These are phyloP conservation scores for Saxispiralis lemnorum DNA, from an alignment of 495 filamentous ascomycete species.

Conservation along the genomic window DNA sequence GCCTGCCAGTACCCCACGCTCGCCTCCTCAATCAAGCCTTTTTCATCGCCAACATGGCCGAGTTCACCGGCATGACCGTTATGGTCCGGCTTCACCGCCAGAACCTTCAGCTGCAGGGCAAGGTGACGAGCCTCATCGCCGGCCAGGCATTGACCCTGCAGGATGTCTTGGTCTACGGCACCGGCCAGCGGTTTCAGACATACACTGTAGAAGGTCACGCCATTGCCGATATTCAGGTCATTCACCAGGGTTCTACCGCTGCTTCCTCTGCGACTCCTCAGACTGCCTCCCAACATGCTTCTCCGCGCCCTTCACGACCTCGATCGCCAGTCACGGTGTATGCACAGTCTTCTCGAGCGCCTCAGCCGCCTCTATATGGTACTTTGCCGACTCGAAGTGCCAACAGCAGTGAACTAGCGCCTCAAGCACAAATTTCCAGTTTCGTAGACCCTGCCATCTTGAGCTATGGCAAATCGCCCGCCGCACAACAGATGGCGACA, in stretches of 20 bases:
- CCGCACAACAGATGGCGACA: constrained; percentile 1
- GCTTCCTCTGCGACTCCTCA: constrained; percentile 3
- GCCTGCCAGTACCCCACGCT: too few relatives aligned
- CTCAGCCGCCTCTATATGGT: not conserved
- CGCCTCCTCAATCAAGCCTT: too few relatives aligned
- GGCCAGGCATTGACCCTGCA: constrained; percentile 56
- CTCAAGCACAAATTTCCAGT: constrained; percentile 4
- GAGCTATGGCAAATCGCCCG: constrained; percentile 20
- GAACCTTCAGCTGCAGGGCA: constrained; percentile 49
- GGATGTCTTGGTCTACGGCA: constrained; percentile 36
- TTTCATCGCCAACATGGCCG: constrained; percentile 32
- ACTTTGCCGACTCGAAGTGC: not conserved
- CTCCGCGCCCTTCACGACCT: not conserved
- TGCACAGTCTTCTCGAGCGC: not conserved
- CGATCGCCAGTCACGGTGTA: not conserved
- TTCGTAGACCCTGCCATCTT: constrained; percentile 28
- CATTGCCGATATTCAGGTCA: constrained; percentile 41
- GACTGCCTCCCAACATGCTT: not conserved
- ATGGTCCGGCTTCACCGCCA: constrained; percentile 55
- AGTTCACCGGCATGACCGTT: constrained; percentile 66
- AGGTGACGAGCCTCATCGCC: constrained; percentile 50
- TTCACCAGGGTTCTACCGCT: not conserved
- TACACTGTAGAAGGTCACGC: constrained; percentile 37
- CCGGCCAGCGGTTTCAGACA: constrained; percentile 29
- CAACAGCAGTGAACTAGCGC: not conserved